These are phyloP conservation scores for Mucor plumbeus DNA, from an alignment of 371 early-diverging fungal species.

Conservation along the genomic window DNA sequence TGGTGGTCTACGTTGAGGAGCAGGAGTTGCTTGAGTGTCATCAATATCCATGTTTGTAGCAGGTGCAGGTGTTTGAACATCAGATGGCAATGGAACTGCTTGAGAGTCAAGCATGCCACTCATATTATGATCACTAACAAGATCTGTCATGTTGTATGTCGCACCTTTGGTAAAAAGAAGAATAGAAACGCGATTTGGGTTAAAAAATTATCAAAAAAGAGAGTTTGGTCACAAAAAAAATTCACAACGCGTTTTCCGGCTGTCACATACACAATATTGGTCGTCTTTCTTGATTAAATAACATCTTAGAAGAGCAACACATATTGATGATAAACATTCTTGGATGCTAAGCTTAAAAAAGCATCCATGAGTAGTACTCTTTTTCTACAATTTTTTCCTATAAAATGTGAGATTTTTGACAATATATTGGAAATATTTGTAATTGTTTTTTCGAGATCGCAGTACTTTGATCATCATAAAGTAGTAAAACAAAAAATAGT, in stretches of 20 bases:
- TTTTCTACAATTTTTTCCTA: too few species aligned
- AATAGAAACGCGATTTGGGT: conserved; percentile 13
- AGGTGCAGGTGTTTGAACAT: conserved; percentile 37
- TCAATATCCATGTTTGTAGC: conserved; percentile 43
- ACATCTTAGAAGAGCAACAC: too few species aligned
- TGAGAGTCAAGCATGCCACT: conserved; percentile 38
- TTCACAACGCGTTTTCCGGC: conserved; percentile 18
- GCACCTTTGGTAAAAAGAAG: background rate
- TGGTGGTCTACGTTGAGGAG: conserved; percentile 32
- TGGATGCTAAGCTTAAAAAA: too few species aligned
- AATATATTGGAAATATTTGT: too few species aligned
- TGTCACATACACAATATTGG: conserved; percentile 6
- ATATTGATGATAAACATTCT: background rate
- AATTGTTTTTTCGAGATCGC: too few species aligned
- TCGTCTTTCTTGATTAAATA: background rate
- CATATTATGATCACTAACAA: conserved; percentile 28
- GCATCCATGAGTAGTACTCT: too few species aligned
- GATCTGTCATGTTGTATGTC: conserved; percentile 24
- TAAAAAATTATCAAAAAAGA: background rate
- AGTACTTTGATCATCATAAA: too few species aligned
- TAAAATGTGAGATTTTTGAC: too few species aligned
- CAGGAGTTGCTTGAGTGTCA: conserved; percentile 24
- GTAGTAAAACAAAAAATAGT: too few species aligned
- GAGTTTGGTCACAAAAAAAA: conserved; percentile 28
- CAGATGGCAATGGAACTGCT: conserved; percentile 27